phyloP scores from a whole-genome alignment of 2,329 filamentous ascomycete species.

The Trichoderma lentiforme region DNA sequence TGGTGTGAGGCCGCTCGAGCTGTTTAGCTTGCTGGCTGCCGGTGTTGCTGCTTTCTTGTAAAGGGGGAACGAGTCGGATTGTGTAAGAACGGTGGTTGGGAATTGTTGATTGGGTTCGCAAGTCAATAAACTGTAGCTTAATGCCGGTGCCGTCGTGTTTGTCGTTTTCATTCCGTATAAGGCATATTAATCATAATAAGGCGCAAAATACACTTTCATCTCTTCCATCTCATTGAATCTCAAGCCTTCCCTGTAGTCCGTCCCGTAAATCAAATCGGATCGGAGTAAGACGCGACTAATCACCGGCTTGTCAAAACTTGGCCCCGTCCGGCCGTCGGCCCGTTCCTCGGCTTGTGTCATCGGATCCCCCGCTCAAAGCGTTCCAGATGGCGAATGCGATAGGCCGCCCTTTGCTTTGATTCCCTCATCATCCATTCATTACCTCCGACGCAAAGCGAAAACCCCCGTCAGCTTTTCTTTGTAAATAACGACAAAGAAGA shows the following conservation, averaged over 20 bases:
- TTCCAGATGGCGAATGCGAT: neutral
- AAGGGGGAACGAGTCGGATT: neutral
- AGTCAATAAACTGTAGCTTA: neutral
- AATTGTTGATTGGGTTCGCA: neutral
- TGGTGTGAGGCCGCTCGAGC: slow-evolving; percentile 22
- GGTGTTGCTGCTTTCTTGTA: slow-evolving; percentile 28
- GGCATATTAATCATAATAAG: neutral
- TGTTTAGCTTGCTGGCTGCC: slow-evolving; percentile 25
- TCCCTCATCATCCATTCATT: neutral
- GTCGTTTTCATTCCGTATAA: neutral
- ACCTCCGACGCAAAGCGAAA: slow-evolving; percentile 8
- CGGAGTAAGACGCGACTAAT: neutral
- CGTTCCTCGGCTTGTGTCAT: slow-evolving; percentile 3
- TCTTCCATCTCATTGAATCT: neutral
- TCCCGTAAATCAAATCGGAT: neutral
- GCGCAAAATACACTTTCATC: neutral
- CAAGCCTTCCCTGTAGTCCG: neutral
- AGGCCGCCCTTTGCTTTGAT: neutral
- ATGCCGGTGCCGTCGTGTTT: neutral
- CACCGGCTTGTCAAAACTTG: neutral
- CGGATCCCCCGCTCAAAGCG: neutral
- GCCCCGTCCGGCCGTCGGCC: neutral
- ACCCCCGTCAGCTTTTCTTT: neutral
- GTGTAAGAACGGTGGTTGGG: neutral
- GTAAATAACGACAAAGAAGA: neutral